phyloP scores from a whole-genome alignment of 805 yeast genomes.

The Suhomyces sp. region DNA sequence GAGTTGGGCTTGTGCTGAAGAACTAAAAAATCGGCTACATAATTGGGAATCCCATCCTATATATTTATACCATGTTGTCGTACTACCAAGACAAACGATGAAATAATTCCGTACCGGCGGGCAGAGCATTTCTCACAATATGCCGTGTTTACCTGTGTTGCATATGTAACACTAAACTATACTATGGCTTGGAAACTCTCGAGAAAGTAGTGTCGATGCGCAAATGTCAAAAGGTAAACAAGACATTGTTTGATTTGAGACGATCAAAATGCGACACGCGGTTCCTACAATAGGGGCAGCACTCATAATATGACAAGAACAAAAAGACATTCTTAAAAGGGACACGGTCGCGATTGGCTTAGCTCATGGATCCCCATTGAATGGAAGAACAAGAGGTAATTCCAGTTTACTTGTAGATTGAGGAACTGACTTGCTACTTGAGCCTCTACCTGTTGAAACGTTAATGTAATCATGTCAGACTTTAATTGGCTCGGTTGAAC shows the following conservation, averaged over 20 bases:
- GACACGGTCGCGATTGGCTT: not conserved
- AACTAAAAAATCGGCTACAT: not conserved
- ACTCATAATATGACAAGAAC: not conserved
- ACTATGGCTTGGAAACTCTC: not conserved
- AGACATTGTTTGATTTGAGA: not conserved
- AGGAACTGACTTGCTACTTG: not conserved
- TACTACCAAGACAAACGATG: not conserved
- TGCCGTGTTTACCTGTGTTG: not conserved
- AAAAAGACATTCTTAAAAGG: not conserved
- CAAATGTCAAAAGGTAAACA: not conserved
- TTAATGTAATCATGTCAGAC: not conserved
- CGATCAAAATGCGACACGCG: not conserved
- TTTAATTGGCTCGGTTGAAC: not conserved
- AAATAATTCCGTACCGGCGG: not conserved
- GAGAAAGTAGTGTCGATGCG: not conserved
- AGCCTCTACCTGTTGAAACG: not conserved
- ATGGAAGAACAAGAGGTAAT: not conserved
- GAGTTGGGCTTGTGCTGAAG: slow-evolving; percentile 11
- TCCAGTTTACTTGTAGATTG: not conserved
- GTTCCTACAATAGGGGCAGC: not conserved
- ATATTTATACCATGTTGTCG: not conserved
- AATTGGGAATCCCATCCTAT: not conserved
- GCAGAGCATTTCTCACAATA: not conserved
- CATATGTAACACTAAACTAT: not conserved
- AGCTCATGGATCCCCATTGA: not conserved